These are phyloP conservation scores for Brachypodium distachyon DNA, from an alignment of 202 grass and related monocot species.

Conservation along the genomic window DNA sequence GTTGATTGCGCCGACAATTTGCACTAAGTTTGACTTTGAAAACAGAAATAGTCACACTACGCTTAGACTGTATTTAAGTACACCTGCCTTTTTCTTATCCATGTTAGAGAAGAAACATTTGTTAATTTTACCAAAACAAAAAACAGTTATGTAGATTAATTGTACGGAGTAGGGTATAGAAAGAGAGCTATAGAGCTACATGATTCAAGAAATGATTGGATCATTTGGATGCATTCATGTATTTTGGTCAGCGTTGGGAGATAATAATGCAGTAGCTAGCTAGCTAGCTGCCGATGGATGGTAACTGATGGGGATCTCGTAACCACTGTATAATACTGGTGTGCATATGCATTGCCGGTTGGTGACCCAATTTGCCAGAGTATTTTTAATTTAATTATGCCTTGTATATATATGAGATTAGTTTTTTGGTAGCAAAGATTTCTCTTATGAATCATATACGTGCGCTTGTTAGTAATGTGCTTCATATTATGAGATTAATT, in stretches of 20 bases:
- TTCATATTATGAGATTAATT: too few species aligned
- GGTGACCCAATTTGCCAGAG: slow-evolving; percentile 17
- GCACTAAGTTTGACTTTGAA: not conserved
- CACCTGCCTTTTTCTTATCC: not conserved
- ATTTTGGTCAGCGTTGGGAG: not conserved
- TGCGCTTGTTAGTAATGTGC: too few species aligned
- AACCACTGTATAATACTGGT: slow-evolving; percentile 33
- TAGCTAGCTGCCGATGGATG: slow-evolving; percentile 16
- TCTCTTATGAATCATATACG: too few species aligned
- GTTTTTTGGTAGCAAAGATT: too few species aligned
- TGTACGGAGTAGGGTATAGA: too few species aligned
- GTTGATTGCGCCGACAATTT: not conserved
- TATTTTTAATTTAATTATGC: not conserved
- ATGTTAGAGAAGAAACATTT: not conserved
- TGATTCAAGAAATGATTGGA: not conserved
- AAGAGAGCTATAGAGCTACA: not conserved
- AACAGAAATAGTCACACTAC: not conserved
- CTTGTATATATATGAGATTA: not conserved
- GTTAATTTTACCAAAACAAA: not conserved
- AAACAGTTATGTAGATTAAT: not conserved
- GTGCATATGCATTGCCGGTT: slow-evolving; percentile 23
- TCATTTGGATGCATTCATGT: not conserved
- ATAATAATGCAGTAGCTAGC: slow-evolving; percentile 12
- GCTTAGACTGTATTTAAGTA: not conserved
- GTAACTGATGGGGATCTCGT: slow-evolving; percentile 28